Evolutionary conservation across 2,329 filamentous ascomycete genomes (phyloP).

Genomic region (Tympanopsis confertula): DNA sequence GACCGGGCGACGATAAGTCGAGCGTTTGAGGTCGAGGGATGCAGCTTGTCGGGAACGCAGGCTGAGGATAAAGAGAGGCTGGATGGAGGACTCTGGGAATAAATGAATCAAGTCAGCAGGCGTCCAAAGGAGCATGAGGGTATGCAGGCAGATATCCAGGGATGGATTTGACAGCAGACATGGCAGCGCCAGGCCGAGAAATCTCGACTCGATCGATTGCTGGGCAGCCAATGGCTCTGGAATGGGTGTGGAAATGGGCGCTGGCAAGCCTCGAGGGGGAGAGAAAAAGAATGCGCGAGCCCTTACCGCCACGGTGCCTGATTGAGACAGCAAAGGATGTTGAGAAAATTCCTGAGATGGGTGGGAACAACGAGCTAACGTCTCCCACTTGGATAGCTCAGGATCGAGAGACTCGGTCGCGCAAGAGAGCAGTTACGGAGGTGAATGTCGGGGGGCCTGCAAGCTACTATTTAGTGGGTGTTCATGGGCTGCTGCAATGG

Average conservation of each 20-base stretch:
- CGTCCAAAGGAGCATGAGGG: too few relatives aligned
- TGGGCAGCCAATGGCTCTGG: constrained; percentile 6
- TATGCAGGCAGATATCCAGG: too few relatives aligned
- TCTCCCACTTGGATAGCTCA: constrained; percentile 33
- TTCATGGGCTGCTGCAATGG: too few relatives aligned
- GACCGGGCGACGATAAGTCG: constrained; percentile 35
- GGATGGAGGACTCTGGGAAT: too few relatives aligned
- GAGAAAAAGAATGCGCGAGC: constrained; percentile 13
- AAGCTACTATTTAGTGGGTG: too few relatives aligned
- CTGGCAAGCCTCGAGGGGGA: constrained; percentile 6
- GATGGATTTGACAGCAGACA: too few relatives aligned
- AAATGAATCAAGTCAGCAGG: too few relatives aligned
- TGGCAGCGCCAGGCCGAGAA: constrained; percentile 17
- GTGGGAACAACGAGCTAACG: constrained; percentile 55
- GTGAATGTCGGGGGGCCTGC: neutral
- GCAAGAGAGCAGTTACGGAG: neutral
- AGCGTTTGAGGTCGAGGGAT: constrained; percentile 34
- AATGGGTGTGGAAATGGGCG: neutral
- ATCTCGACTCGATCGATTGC: constrained; percentile 1
- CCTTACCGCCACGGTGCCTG: constrained; percentile 40
- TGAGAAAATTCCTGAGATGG: constrained; percentile 34
- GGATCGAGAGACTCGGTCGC: neutral
- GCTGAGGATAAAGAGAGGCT: constrained; percentile 12
- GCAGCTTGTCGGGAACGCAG: constrained; percentile 18
- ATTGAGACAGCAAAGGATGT: constrained; percentile 28